Evolutionary conservation across 176 grass and related monocot genomes (phyloP), one percentile per base, ranked within the genome.

Genomic region (Oryza brachyantha): DNA sequence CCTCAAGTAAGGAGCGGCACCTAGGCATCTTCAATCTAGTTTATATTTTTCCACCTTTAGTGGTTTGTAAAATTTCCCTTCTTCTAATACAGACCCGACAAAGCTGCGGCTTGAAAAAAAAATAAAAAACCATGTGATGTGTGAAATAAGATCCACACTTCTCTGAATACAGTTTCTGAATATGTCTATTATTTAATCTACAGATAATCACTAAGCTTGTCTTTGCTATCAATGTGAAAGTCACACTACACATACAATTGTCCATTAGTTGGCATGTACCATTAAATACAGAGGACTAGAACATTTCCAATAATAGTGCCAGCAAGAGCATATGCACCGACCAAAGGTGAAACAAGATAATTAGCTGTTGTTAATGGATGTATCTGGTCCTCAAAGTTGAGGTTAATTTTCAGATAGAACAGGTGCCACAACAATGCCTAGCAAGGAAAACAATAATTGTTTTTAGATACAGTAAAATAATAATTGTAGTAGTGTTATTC

Each of bases 331-430:
- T 92, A 92, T 22, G 79, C 82, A 25, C 85, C 78, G 41, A 88
- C 89, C 78, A 92, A 74, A 48, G 89, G 89, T 42, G 89, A 92
- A 66, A 67, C 85, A 16, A 92, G 85, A 80, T 92, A 92, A 74
- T 92, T 92, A 21, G 89, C 89, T 79, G 83, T 61, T 61, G 90
- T 88, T 42, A 88, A 79, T 40, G 90, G 82, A 79, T 88, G 90
- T 34, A 92, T 86, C 43, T 73, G 82, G 50, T 79, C 90, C 74
- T 92, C 90, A 71, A 92, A 86, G 61, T 92, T 92, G 32, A 81
- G 64, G 48, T n/a, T n/a, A n/a, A n/a, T 88, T 92, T 38, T 82
- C 90, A 70, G 86, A 88, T 10, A 92, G 82, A 64, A 92, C 82
- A 70, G 90, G 82, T 70, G 82, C 82, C 38, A 69, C 86, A 29